A percentile compares a stretch with the other conserved stretches of the same genome.
Conservation (phyloP, 805 yeast genomes). For the Candida orba region DNA sequence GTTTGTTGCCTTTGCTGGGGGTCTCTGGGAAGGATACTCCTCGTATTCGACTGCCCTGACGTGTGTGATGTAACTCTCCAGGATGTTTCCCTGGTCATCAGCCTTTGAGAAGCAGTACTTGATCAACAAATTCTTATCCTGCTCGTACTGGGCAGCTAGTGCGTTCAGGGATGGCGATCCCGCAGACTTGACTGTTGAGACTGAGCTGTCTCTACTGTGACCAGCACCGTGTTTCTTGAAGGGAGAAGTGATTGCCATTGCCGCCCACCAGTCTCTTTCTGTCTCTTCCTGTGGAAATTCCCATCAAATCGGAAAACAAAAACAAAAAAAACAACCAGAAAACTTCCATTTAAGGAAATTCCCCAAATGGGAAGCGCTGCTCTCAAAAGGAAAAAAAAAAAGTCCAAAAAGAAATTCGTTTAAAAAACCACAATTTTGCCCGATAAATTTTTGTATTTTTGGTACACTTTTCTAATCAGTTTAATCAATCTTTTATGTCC, state of each 20-base stretch:
- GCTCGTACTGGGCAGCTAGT: slow-evolving; percentile 52
- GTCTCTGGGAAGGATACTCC: slow-evolving; percentile 58
- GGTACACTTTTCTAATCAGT: background rate
- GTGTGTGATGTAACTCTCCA: slow-evolving; percentile 67
- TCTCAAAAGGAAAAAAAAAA: too few relatives aligned
- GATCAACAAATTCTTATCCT: slow-evolving; percentile 43
- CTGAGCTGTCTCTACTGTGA: slow-evolving; percentile 16
- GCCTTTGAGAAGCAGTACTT: slow-evolving; percentile 41
- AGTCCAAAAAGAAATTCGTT: too few relatives aligned
- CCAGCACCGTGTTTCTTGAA: slow-evolving; percentile 21
- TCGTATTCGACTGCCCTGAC: slow-evolving; percentile 70
- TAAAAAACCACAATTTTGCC: slow-evolving; percentile 1
- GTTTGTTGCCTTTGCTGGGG: slow-evolving; percentile 46
- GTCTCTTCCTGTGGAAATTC: too few relatives aligned
- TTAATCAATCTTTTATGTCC: slow-evolving; percentile 5
- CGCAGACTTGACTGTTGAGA: slow-evolving; percentile 22
- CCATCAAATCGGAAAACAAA: background rate
- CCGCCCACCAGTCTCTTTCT: too few relatives aligned
- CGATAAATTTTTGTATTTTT: background rate
- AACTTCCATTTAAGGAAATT: background rate
- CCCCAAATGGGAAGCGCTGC: background rate
- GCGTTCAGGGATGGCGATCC: slow-evolving; percentile 24
- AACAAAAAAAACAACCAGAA: background rate
- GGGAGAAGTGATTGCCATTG: slow-evolving; percentile 29
- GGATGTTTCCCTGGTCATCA: slow-evolving; percentile 34